Conservation (phyloP, 768 basidiomycete genomes). For the Suillus brevipes region DNA sequence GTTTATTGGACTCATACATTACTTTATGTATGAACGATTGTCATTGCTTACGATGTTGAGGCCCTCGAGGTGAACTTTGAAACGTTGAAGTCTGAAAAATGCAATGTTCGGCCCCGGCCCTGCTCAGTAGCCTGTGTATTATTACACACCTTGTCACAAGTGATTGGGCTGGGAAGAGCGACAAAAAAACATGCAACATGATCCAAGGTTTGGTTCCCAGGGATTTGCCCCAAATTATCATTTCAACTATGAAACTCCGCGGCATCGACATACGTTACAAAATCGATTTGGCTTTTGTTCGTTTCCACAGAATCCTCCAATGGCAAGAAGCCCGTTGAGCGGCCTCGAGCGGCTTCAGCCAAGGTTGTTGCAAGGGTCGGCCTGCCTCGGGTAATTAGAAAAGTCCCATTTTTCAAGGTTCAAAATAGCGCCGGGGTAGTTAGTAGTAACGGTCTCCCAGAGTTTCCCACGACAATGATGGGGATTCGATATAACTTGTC, state of each 20-base stretch:
- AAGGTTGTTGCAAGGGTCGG: conserved; percentile 5
- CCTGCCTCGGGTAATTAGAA: not conserved
- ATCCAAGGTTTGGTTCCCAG: not conserved
- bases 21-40: not conserved
- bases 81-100: not conserved
- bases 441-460: not conserved
- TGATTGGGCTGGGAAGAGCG: conserved; percentile 10
- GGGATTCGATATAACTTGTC: conserved; percentile 32
- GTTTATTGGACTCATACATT: not conserved
- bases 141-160: conserved; percentile 3
- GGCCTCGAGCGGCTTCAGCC: not conserved
- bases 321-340: not conserved
- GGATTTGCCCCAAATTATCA: not conserved
- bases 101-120: not conserved
- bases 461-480: conserved; percentile 28
- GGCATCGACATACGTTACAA: not conserved
- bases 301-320: conserved; percentile 5
- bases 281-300: not conserved
- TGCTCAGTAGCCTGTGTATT: not conserved
- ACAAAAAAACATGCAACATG: not conserved
- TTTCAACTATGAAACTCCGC: not conserved
- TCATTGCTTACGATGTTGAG: not conserved
- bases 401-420: not conserved
- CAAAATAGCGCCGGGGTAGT: not conserved
- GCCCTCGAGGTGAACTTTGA: too few species aligned